Conservation (phyloP, 2,329 filamentous ascomycete species). For the Colletotrichum cordylinicola region DNA sequence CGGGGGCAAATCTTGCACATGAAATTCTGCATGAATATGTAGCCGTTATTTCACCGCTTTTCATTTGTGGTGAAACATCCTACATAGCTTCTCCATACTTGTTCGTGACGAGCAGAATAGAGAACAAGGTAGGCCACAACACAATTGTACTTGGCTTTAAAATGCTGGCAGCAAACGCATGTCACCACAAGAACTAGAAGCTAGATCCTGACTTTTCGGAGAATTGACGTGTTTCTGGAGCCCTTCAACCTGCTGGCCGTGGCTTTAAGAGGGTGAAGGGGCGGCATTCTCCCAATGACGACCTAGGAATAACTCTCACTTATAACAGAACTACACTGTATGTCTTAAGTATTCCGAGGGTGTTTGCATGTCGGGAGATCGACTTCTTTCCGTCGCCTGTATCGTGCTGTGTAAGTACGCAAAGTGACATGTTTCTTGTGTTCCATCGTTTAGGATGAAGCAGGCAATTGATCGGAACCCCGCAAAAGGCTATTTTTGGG, state of each 20-base stretch:
- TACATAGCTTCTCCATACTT: neutral
- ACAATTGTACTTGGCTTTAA: neutral
- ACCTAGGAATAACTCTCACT: too few species aligned
- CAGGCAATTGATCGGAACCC: neutral
- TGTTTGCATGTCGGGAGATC: accelerated
- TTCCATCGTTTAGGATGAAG: neutral
- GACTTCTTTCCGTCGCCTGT: neutral
- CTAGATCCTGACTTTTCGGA: neutral
- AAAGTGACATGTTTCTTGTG: neutral
- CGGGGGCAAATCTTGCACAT: neutral
- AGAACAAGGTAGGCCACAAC: too few species aligned
- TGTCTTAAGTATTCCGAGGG: too few species aligned
- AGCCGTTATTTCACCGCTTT: neutral
- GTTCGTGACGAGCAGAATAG: neutral
- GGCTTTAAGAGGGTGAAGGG: neutral
- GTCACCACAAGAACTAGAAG: accelerated
- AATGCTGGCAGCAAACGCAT: neutral
- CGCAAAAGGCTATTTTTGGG: neutral
- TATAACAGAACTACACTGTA: too few species aligned
- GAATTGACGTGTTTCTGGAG: neutral
- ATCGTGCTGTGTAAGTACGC: neutral
- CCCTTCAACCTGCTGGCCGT: neutral
- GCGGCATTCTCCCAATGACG: neutral
- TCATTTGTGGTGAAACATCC: accelerated
- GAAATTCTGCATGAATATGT: neutral